Percentiles rank a stretch among this genome's conserved stretches.
phyloP scores from a whole-genome alignment of 306 rosid species.

The Calophaca sinica region DNA sequence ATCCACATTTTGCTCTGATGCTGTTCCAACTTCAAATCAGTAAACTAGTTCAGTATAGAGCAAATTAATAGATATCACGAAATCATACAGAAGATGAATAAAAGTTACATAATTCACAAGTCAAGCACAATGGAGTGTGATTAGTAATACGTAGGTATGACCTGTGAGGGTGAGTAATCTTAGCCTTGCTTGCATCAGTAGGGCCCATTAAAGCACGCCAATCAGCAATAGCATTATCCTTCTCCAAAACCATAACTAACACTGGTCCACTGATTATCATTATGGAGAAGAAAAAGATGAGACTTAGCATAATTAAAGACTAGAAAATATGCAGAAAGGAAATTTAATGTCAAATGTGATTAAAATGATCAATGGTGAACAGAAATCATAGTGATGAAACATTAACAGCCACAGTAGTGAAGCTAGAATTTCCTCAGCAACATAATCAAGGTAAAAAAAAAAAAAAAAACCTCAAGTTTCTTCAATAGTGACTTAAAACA shows the following conservation, averaged over 20 bases:
- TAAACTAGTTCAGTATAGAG: constrained; percentile 33
- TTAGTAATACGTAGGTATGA: constrained; percentile 45
- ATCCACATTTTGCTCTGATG: constrained; percentile 82
- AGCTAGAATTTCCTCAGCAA: constrained; percentile 18
- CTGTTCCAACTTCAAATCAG: constrained; percentile 52
- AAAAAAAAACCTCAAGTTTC: background rate
- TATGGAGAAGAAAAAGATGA: constrained; percentile 27
- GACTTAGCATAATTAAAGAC: constrained; percentile 30
- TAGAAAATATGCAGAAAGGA: constrained; percentile 32
- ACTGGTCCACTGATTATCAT: constrained; percentile 71
- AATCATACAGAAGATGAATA: background rate
- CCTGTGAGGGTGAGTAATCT: constrained; percentile 90
- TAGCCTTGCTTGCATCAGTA: constrained; percentile 84
- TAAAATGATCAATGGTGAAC: constrained; percentile 6
- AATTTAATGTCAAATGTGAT: constrained; percentile 37
- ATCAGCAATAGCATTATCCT: constrained; percentile 81
- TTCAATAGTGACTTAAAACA: background rate
- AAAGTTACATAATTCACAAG: constrained; percentile 15
- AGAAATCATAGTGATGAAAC: constrained; percentile 8
- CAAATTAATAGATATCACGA: constrained; percentile 14
- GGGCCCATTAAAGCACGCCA: constrained; percentile 97
- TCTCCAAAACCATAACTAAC: constrained; percentile 78
- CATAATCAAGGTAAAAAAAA: background rate
- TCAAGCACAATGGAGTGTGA: constrained; percentile 6
- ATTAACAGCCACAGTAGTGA: background rate